Evolutionary conservation across 331 rosid genomes (phyloP), one percentile per base, ranked within the genome.

Genomic region (Dryas integrifolia): DNA sequence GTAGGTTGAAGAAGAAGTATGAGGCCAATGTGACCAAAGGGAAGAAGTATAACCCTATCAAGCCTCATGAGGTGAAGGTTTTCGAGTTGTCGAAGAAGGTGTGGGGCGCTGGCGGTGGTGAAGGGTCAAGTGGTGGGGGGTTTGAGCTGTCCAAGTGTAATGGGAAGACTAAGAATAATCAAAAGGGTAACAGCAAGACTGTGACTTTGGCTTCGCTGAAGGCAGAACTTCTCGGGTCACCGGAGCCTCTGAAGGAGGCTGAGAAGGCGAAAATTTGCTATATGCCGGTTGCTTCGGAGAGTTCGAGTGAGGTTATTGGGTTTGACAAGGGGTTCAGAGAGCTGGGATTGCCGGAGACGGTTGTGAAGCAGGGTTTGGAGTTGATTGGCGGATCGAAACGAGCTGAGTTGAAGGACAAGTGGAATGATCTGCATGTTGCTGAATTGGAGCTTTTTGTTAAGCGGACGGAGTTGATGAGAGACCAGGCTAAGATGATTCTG

Each of bases 1-100:
- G 92, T 0, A 75, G 88, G 63, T 4, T 92, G 81, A 90, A 56
- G 90, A 87, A 76, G 75, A 92, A 90, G 77, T 92, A 67, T 11
- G 53, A 61, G 59, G 74, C 58, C 38, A 76, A 56, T 55, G 67
- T 48, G 1, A 83, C 3, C 35, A 30, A 41, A 60, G 80, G 65
- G 40, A 81, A 87, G 56, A 82, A 83, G 58, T 76, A 67, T 4
- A 73, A 43, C 1, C 87, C 82, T 1, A 47, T 11, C 0, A 88
- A 84, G 65, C 55, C 72, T 1, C 92, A 85, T 3, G 97, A 88
- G 0, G 64, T 35, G 58, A 79, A 71, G 47, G 50, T 72, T 0
- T 90, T 70, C n/a, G 96, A 90, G 35, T 49, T 90, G 74, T 82
- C 90, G 0, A 86, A 82, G 71, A 84, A 78, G 79, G 50, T 88